These are phyloP conservation scores for Adansonia gregorii DNA, from an alignment of 441 rosid species.

Conservation along the genomic window DNA sequence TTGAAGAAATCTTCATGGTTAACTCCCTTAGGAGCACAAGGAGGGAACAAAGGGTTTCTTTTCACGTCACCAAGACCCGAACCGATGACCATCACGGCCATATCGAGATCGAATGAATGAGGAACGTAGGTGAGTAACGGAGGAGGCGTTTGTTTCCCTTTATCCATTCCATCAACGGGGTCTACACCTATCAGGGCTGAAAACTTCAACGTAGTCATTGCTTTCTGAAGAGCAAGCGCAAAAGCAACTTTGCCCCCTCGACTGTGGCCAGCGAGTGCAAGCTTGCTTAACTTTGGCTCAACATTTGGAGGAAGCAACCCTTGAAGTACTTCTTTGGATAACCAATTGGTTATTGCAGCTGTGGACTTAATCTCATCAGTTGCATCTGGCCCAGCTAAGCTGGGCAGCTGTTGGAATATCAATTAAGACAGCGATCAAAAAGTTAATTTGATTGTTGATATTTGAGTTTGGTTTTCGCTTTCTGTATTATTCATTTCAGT, in stretches of 20 bases:
- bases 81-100: conserved; percentile 74
- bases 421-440: background rate
- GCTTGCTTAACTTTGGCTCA: conserved; percentile 60
- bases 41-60: conserved; percentile 67
- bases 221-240: conserved; percentile 57
- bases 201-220: conserved; percentile 45
- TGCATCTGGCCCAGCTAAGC: conserved; percentile 67
- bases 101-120: conserved; percentile 64
- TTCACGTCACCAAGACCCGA: conserved; percentile 73
- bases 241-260: conserved; percentile 90
- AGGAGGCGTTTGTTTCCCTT: conserved; percentile 77
- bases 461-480: no score
- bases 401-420: conserved; percentile 53
- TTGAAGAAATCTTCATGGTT: conserved; percentile 76
- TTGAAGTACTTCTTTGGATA: conserved; percentile 56
- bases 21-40: conserved; percentile 85
- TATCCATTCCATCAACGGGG: conserved; percentile 84
- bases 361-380: conserved; percentile 62
- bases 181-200: conserved; percentile 79
- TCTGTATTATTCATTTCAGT: background rate
- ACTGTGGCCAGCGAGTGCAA: conserved; percentile 84
- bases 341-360: conserved; percentile 64
- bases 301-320: conserved; percentile 56
- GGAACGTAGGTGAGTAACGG: conserved; percentile 72
- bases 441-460: no score